Evolutionary conservation across 2,329 filamentous ascomycete genomes (phyloP).

Genomic region (Rhinocladiella mackenziei): DNA sequence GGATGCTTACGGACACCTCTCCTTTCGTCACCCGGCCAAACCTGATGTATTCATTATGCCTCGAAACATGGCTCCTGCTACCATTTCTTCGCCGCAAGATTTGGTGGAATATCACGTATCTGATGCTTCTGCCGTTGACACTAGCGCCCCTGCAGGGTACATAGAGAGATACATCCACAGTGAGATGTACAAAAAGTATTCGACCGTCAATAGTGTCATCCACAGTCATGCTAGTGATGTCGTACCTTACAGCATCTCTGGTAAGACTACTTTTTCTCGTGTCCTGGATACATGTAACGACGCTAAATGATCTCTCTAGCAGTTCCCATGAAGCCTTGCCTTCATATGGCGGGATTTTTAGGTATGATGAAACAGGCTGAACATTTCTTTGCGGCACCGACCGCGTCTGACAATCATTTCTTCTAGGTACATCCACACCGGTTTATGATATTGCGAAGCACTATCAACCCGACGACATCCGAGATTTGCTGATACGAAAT

Average conservation of each 20-base stretch:
- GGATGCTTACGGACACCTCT: conserved; percentile 55
- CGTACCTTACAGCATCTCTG: conserved; percentile 42
- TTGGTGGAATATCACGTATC: conserved; percentile 47
- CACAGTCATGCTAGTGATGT: conserved; percentile 46
- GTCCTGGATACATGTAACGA: not conserved
- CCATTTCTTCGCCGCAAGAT: conserved; percentile 43
- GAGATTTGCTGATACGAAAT: conserved; percentile 40
- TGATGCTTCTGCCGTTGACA: conserved; percentile 42
- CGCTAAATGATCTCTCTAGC: conserved; percentile 15
- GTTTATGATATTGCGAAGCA: conserved; percentile 35
- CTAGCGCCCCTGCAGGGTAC: conserved; percentile 39
- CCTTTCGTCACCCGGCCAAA: conserved; percentile 48
- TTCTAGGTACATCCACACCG: conserved; percentile 20
- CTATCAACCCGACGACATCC: conserved; percentile 30
- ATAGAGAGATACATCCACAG: conserved; percentile 47
- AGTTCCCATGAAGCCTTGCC: conserved; percentile 40
- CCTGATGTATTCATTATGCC: conserved; percentile 49
- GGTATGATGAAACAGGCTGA: conserved; percentile 27
- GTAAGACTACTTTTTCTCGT: conserved; percentile 6
- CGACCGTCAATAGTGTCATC: conserved; percentile 40
- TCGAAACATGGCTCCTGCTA: conserved; percentile 45
- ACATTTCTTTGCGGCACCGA: not conserved
- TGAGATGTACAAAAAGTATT: conserved; percentile 45
- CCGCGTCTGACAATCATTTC: not conserved
- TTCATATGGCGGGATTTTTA: conserved; percentile 46